Base-by-base conservation (phyloP, 768 basidiomycete genomes). In the Auricularia heimuer region DNA sequence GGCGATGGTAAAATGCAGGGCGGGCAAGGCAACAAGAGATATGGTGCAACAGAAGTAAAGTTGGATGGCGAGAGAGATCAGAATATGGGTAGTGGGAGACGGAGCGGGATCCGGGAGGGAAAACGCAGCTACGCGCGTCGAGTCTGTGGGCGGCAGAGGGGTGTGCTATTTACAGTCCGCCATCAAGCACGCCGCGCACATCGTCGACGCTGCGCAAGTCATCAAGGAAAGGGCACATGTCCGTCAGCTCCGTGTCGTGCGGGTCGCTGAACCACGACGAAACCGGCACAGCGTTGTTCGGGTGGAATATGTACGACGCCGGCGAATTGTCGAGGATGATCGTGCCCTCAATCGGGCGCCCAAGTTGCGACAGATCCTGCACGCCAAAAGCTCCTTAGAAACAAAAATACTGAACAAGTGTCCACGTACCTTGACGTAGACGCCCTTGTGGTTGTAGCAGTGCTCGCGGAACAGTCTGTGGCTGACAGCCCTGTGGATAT, bases 211-310 rank as follows among this genome's bases (percentile, higher is more conserved):
- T 79, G 39, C 79, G 83, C 42, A 99, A 82, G 76, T 99, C 97
- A 42, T 90, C 79, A 67, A 99, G 82, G 83, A 99, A 98, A 35
- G 94, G 93, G 64, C 94, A 87, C 62, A 98, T 80, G 76, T 98
- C 96, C 47, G 92, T 97, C 68, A 99, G 82, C 75, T 98, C 96
- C 60, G 95, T 96, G 73, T 98, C 96, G 71, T 98, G 96, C 10
- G 95, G 95, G 76, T 94, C 94, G 75, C 98, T 98, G 80, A 99
- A 99, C 97, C 97, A 99, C 65, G 92, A 94, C 54, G 96, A 98
- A 67, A 99, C 95, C 12, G 97, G 97, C 3, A 98, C 96, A 45
- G 97, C 97, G 74, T 98, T 98, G 79, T 97, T 95, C 16, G 94
- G 94, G 73, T 99, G 96, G 83, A 99, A 99, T 66, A 98, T 96